phyloP scores from a whole-genome alignment of 2,329 filamentous ascomycete species.

The Microthyrium microscopicum region DNA sequence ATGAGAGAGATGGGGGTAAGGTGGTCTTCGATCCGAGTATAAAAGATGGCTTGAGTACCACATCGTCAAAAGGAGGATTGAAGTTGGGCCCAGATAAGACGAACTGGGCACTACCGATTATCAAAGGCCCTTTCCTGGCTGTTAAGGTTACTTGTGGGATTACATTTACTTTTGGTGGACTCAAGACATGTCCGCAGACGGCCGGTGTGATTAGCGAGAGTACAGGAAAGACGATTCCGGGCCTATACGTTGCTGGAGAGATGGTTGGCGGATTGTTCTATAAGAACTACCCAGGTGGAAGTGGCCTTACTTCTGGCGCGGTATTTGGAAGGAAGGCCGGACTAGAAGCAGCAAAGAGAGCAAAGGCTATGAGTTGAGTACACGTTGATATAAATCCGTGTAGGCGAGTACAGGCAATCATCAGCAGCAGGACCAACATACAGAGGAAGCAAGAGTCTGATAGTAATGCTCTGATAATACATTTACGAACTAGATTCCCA shows the following conservation, averaged over 20 bases:
- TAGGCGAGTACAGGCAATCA: no score
- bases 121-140: constrained; percentile 41
- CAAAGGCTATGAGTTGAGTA: background rate
- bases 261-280: constrained; percentile 38
- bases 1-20: no score
- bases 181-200: constrained; percentile 38
- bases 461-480: no score
- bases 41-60: constrained; percentile 45
- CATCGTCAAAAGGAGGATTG: constrained; percentile 29
- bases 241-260: constrained; percentile 45
- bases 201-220: constrained; percentile 33
- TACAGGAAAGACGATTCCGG: constrained; percentile 31
- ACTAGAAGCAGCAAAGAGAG: constrained; percentile 11
- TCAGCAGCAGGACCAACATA: no score
- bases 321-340: constrained; percentile 34
- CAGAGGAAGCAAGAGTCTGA: no score
- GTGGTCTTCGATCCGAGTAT: constrained; percentile 40
- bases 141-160: constrained; percentile 49
- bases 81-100: constrained; percentile 34
- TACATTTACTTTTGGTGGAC: constrained; percentile 52
- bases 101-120: constrained; percentile 48
- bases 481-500: no score
- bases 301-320: constrained; percentile 40
- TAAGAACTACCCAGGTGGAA: constrained; percentile 44
- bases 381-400: background rate